phyloP scores from a whole-genome alignment of 2,329 filamentous ascomycete genomes.

The Ascosphaera acerosa region DNA sequence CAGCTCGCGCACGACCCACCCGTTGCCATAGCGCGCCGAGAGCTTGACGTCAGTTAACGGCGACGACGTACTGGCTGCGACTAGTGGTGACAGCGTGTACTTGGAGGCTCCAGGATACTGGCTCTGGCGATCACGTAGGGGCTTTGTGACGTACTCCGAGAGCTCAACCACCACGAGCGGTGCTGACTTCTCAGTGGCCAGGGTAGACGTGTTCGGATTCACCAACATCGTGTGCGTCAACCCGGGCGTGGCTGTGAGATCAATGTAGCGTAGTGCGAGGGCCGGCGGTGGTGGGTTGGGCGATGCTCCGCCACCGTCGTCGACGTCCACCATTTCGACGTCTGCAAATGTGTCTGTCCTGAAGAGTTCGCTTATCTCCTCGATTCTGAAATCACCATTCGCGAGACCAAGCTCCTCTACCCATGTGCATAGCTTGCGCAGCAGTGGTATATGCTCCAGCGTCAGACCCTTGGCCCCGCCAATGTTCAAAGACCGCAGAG shows the following conservation, averaged over 20 bases:
- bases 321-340: slow-evolving; percentile 17
- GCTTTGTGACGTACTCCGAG: slow-evolving; percentile 38
- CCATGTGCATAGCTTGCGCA: slow-evolving; percentile 41
- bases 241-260: slow-evolving; percentile 43
- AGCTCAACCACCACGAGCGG: slow-evolving; percentile 58
- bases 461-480: slow-evolving; percentile 44
- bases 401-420: slow-evolving; percentile 55
- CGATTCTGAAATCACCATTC: slow-evolving; percentile 35
- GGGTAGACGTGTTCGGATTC: slow-evolving; percentile 25
- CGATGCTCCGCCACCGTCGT: slow-evolving; percentile 8
- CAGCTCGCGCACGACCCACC: slow-evolving; percentile 44
- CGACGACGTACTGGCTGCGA: not conserved
- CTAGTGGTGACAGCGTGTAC: not conserved
- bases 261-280: slow-evolving; percentile 40
- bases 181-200: slow-evolving; percentile 34
- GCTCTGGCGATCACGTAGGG: slow-evolving; percentile 35
- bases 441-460: slow-evolving; percentile 33
- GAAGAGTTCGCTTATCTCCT: slow-evolving; percentile 40
- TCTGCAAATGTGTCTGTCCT: slow-evolving; percentile 2
- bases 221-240: slow-evolving; percentile 32
- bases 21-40: slow-evolving; percentile 23
- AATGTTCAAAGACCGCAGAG: slow-evolving; percentile 47
- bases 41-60: not conserved
- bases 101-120: slow-evolving; percentile 11
- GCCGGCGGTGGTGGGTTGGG: not conserved